Conservation (phyloP, 176 grass and related monocot genomes). For the Tillandsia leiboldiana region DNA sequence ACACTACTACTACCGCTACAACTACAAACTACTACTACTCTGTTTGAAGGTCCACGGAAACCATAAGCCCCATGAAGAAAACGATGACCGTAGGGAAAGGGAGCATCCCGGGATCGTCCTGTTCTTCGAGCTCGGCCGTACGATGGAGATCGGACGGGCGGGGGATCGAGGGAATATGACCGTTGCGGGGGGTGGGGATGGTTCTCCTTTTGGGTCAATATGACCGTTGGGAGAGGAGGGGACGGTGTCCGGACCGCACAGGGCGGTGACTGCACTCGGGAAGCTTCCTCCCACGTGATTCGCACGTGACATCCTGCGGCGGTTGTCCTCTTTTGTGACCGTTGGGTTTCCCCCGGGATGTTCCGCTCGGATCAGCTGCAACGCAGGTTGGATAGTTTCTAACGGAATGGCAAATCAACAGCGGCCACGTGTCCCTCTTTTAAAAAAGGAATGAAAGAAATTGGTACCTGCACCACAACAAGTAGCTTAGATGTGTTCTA, state of each 20-base stretch:
- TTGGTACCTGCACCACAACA: background rate
- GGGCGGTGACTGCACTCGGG: background rate
- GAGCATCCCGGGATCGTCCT: slow-evolving; percentile 18
- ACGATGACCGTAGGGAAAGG: slow-evolving; percentile 14
- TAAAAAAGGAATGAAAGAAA: background rate
- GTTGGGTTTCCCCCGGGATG: background rate
- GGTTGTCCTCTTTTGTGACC: slow-evolving; percentile 8
- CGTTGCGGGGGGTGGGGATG: slow-evolving; percentile 23
- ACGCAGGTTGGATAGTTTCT: background rate
- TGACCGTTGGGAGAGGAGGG: slow-evolving; percentile 53
- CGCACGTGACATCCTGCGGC: slow-evolving; percentile 36
- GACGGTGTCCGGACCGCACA: slow-evolving; percentile 13
- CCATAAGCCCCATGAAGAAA: slow-evolving; percentile 9
- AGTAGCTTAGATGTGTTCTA: too few relatives aligned
- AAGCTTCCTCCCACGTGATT: slow-evolving; percentile 24
- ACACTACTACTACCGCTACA: too few relatives aligned
- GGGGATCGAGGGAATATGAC: slow-evolving; percentile 40
- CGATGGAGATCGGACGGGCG: slow-evolving; percentile 36
- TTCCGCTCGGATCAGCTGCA: background rate
- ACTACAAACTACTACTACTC: too few relatives aligned
- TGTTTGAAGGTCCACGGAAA: slow-evolving; percentile 24
- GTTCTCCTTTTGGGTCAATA: slow-evolving; percentile 23
- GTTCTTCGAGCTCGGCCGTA: background rate
- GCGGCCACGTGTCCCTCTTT: background rate
- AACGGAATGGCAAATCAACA: background rate